phyloP scores from a whole-genome alignment of 345 rosid genomes.

The Citrus reticulata region DNA sequence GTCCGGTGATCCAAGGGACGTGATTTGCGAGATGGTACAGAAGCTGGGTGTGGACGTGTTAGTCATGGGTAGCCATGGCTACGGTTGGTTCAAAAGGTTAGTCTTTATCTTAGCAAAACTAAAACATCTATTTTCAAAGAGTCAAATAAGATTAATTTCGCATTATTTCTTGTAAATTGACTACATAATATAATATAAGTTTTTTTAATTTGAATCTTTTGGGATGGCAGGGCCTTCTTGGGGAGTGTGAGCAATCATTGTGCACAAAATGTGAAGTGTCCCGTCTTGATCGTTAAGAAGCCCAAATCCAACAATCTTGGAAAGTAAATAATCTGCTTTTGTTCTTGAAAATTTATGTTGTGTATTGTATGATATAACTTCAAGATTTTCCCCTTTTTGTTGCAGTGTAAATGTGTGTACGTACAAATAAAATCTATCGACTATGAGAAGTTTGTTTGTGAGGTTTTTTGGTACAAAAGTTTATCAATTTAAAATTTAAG shows the following conservation, averaged over 20 bases:
- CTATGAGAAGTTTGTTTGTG: background rate
- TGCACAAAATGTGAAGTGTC: constrained; percentile 58
- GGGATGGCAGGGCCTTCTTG: constrained; percentile 38
- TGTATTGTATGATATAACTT: no score
- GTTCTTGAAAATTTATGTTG: background rate
- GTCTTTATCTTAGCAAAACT: no score
- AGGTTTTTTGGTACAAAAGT: background rate
- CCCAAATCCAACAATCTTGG: constrained; percentile 26
- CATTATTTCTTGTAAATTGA: no score
- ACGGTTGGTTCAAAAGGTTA: constrained; percentile 56
- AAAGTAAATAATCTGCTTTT: background rate
- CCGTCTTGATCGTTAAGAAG: constrained; percentile 59
- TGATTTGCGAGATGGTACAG: constrained; percentile 50
- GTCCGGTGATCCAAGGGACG: constrained; percentile 58
- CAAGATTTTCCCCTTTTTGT: background rate
- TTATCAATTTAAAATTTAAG: background rate
- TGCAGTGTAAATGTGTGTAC: background rate
- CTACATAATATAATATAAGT: no score
- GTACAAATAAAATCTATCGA: no score
- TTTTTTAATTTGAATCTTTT: background rate
- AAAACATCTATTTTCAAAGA: no score
- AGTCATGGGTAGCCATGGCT: constrained; percentile 67
- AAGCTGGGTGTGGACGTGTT: constrained; percentile 41
- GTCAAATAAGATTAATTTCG: no score
- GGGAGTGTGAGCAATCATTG: constrained; percentile 76